Conservation (phyloP, 1,284 basidiomycete species). For the Irpex sp. region DNA sequence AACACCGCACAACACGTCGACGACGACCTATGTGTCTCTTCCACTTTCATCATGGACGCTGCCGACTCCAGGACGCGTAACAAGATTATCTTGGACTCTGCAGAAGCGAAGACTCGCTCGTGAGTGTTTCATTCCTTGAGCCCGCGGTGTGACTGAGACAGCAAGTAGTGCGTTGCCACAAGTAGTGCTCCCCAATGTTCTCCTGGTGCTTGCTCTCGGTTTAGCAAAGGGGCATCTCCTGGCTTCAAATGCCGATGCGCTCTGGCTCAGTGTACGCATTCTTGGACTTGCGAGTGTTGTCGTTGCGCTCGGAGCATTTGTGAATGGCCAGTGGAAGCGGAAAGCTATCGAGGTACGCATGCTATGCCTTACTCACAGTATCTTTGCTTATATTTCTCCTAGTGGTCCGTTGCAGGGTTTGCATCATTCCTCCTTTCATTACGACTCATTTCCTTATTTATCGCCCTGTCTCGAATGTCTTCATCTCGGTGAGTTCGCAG, state of each 20-base stretch:
- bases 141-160: conserved; percentile 15
- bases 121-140: conserved; percentile 5
- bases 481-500: conserved; percentile 49
- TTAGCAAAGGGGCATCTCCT: conserved; percentile 63
- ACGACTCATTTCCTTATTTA: conserved; percentile 57
- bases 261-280: conserved; percentile 70
- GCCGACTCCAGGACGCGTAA: conserved; percentile 67
- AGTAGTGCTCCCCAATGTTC: conserved; percentile 53
- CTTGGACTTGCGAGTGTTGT: conserved; percentile 62
- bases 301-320: conserved; percentile 52
- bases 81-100: conserved; percentile 57
- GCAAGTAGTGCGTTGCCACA: conserved; percentile 42
- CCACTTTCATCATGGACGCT: conserved; percentile 42
- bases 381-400: neutral
- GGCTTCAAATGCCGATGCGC: conserved; percentile 60
- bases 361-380: neutral
- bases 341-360: conserved; percentile 55
- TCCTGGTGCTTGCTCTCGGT: conserved; percentile 60
- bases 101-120: conserved; percentile 38
- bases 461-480: conserved; percentile 62
- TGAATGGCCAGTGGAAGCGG: conserved; percentile 47
- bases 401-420: conserved; percentile 70
- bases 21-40: neutral
- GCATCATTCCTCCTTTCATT: conserved; percentile 65
- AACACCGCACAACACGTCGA: neutral